A percentile compares a stretch with the other conserved stretches of the same genome.
These are phyloP conservation scores for Bocquillonia castaneifolia DNA, from an alignment of 441 rosid genomes.

Conservation along the genomic window DNA sequence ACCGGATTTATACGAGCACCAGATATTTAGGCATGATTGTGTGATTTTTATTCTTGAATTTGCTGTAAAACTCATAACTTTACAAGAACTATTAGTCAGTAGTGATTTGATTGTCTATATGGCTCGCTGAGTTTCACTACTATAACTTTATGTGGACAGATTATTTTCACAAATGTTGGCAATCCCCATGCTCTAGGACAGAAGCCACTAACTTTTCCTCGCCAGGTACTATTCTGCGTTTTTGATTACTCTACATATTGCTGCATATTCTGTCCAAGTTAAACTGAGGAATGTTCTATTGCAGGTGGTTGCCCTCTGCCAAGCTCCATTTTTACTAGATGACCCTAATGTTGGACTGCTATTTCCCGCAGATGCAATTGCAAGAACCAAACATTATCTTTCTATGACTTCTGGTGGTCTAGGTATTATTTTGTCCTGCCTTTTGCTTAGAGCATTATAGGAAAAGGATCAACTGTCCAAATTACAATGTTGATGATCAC, in stretches of 20 bases:
- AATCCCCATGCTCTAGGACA: slow-evolving; percentile 97
- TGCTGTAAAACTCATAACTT: background rate
- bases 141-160: slow-evolving; percentile 42
- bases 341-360: slow-evolving; percentile 87
- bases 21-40: background rate
- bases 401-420: slow-evolving; percentile 75
- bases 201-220: slow-evolving; percentile 89
- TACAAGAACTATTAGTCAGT: no score
- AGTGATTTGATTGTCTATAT: no score
- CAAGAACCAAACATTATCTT: slow-evolving; percentile 89
- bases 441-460: background rate
- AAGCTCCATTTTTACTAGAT: slow-evolving; percentile 92
- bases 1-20: background rate
- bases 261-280: slow-evolving; percentile 19
- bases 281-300: slow-evolving; percentile 20
- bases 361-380: slow-evolving; percentile 94
- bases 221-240: slow-evolving; percentile 48
- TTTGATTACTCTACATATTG: slow-evolving; percentile 11
- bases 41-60: background rate
- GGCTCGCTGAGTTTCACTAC: slow-evolving; percentile 13
- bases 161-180: slow-evolving; percentile 94
- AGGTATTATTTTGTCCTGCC: slow-evolving; percentile 44
- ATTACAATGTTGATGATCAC: background rate
- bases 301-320: slow-evolving; percentile 94
- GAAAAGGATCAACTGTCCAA: background rate